These are phyloP conservation scores for Debaryomycetaceae sp. DNA, from an alignment of 1,139 yeast genomes.

Conservation along the genomic window DNA sequence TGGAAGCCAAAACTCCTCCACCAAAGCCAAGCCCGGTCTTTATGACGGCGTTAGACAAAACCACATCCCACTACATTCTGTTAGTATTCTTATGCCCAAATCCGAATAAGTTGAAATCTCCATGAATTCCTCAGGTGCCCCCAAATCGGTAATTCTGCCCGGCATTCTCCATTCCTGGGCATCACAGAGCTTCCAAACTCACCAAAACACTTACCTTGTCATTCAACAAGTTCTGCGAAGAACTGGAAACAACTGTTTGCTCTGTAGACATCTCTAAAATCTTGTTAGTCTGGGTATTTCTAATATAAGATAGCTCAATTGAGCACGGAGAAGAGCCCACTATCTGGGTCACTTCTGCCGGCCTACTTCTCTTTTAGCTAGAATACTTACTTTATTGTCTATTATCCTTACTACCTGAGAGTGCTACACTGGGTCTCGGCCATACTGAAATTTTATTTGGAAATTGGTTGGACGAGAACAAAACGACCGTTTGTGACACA, in stretches of 20 bases:
- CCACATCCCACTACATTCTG: conserved; percentile 82
- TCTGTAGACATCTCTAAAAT: conserved; percentile 16
- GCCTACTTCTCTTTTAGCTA: not conserved
- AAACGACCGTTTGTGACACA: conserved; percentile 7
- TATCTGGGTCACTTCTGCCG: not conserved
- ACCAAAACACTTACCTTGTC: conserved; percentile 52
- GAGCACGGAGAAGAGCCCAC: not conserved
- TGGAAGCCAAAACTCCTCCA: conserved; percentile 93
- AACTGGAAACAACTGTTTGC: conserved; percentile 38
- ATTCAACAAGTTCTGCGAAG: conserved; percentile 70
- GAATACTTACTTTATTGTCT: not conserved
- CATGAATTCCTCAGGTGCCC: too few species aligned
- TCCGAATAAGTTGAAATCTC: too few species aligned
- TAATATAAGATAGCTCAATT: not conserved
- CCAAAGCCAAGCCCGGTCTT: conserved; percentile 98
- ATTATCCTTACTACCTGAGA: not conserved
- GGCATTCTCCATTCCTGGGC: too few species aligned
- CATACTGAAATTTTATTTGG: conserved; percentile 4
- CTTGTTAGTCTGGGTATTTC: conserved; percentile 2
- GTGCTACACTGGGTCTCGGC: not conserved
- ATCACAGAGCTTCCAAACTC: not conserved
- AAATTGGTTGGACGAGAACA: conserved; percentile 11
- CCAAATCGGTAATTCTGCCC: too few species aligned
- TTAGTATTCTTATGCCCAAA: conserved; percentile 13
- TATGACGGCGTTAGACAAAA: conserved; percentile 87